Evolutionary conservation across 768 basidiomycete genomes (phyloP).

Genomic region (Lentinula lateritia): DNA sequence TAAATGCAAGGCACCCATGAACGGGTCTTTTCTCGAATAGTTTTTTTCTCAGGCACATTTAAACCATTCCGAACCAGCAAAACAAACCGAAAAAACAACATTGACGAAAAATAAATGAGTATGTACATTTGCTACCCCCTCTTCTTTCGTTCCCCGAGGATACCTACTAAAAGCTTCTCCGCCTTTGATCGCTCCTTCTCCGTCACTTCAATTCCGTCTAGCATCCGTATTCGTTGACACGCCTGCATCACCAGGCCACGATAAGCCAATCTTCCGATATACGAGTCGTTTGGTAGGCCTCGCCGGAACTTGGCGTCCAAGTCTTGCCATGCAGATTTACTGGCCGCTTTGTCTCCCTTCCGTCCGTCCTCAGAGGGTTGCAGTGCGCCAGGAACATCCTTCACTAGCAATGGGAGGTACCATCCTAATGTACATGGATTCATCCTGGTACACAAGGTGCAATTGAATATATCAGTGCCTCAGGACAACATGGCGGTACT

Average conservation of each 20-base stretch:
- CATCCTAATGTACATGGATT: slow-evolving; percentile 95
- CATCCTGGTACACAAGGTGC: slow-evolving; percentile 45
- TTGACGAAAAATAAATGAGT: neutral
- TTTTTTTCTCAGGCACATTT: neutral
- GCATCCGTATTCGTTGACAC: slow-evolving; percentile 56
- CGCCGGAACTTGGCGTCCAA: slow-evolving; percentile 84
- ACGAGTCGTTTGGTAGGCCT: slow-evolving; percentile 83
- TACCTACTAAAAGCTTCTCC: slow-evolving; percentile 55
- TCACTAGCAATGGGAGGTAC: slow-evolving; percentile 85
- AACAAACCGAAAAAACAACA: slow-evolving; percentile 6
- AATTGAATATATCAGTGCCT: slow-evolving; percentile 7
- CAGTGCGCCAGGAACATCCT: slow-evolving; percentile 60
- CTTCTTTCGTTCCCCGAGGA: slow-evolving; percentile 35
- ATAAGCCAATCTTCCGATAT: slow-evolving; percentile 84
- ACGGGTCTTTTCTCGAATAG: neutral
- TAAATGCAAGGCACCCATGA: neutral
- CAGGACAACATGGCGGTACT: slow-evolving; percentile 7
- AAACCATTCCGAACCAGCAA: slow-evolving; percentile 1
- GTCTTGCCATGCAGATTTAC: slow-evolving; percentile 54
- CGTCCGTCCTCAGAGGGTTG: slow-evolving; percentile 47
- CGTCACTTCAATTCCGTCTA: slow-evolving; percentile 85
- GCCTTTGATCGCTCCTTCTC: slow-evolving; percentile 86
- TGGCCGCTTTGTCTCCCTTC: slow-evolving; percentile 19
- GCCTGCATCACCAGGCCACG: slow-evolving; percentile 83
- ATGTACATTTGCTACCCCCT: slow-evolving; percentile 3